Conservation (phyloP, 1,284 basidiomycete genomes). For the Mycena sp. region DNA sequence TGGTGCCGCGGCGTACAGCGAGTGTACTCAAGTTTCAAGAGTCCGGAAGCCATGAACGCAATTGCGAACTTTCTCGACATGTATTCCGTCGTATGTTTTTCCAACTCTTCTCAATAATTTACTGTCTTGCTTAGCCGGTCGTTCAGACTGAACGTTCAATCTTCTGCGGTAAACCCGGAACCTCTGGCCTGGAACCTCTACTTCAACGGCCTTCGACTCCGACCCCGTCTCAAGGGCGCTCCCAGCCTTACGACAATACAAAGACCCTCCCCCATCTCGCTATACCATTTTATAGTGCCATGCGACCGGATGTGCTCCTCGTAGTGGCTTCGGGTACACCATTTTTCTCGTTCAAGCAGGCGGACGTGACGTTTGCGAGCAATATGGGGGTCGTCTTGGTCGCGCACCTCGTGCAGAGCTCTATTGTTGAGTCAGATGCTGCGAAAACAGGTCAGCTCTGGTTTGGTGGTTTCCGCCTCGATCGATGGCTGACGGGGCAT, state of each 20-base stretch:
- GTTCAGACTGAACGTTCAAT: constrained; percentile 9
- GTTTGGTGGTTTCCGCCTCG: not conserved
- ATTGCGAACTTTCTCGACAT: constrained; percentile 9
- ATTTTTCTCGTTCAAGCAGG: constrained; percentile 8
- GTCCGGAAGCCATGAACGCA: constrained; percentile 1
- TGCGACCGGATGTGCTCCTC: constrained; percentile 18
- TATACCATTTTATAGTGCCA: constrained; percentile 12
- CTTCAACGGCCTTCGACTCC: not conserved
- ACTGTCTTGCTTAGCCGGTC: not conserved
- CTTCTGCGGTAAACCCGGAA: not conserved
- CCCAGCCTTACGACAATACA: not conserved
- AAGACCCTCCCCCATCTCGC: constrained; percentile 8
- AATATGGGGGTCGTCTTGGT: constrained; percentile 18
- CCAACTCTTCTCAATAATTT: not conserved
- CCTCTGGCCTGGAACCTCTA: constrained; percentile 2
- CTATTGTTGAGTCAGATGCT: constrained; percentile 21
- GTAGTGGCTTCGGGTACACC: constrained; percentile 9
- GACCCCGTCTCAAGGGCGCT: not conserved
- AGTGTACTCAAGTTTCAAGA: not conserved
- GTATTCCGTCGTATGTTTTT: not conserved
- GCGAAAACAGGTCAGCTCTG: constrained; percentile 12
- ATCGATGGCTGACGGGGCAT: not conserved
- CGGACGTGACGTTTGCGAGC: constrained; percentile 15
- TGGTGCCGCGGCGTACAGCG: not conserved
- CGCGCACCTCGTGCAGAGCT: constrained; percentile 6